Base-by-base conservation (phyloP, 2,329 filamentous ascomycete genomes). In the Aspergillus proliferans region DNA sequence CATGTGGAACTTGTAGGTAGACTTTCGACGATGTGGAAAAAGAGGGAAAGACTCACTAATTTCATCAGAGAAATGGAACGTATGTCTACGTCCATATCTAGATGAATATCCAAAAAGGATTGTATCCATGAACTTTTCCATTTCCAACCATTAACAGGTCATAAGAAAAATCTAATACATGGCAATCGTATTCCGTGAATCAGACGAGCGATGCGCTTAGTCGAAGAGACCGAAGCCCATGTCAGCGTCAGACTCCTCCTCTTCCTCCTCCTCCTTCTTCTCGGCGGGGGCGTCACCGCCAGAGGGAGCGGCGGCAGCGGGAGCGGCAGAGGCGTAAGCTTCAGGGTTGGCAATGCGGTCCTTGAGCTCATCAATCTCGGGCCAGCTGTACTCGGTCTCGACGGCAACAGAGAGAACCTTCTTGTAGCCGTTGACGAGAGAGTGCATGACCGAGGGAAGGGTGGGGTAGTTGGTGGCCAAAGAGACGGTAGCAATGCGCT, bases 291-390 rank as follows among this genome's bases (percentile, higher is more conserved):
- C 76, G 45, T 72, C 76, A 47, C 72, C 77, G 55, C 76, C 78
- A 52, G 74, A 72, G 43, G 74, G 70, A 47, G 75, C 75, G 49
- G 82, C 77, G 49, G 84, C 86, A 58, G 71, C 82, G 51, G 92
- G 89, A 59, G 86, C 89, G 59, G 91, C 79, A 44, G 88, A 73
- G 58, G 92, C 93, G 74, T 97, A 98, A 48, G 89, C 89, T 48
- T 98, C 93, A 63, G 94, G 94, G 84, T 98, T 97, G 78, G 89
- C 89, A 68, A 98, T 96, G 74, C 93, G 90, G 80, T 98, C 93
- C 87, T 98, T 98, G 79, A 98, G 87, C 78, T 95, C 82, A 69
- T 94, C 85, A 69, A 98, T 95, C 76, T 88, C 89, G 66, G 91
- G 85, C 92, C 93, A 98, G 76, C 84, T 86, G 82, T 86, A 86